Base-by-base conservation (phyloP, 352 stramenopile genomes). In the Pythium pectinolyticum region DNA sequence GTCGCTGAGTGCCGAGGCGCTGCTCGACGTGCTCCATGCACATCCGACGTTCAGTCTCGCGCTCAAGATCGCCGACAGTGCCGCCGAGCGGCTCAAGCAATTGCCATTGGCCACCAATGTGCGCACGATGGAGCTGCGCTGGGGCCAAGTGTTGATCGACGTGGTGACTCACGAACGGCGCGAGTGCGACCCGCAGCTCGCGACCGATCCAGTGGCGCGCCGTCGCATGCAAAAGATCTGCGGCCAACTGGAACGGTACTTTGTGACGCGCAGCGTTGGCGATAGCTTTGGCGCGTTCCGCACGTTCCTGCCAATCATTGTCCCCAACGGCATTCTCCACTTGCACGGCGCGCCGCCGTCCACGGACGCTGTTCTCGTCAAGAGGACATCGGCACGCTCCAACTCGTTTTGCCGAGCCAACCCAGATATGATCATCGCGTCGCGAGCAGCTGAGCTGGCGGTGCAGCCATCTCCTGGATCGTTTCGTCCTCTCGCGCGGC, bases 321-420 rank as follows among this genome's bases (percentile, higher is more conserved):
- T 86, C 17, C 68, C 80, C 1, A 89, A 89, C 17, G 80, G 80
- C 0, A 67, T 78, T 32, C 43, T 82, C 19, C 58, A 72, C 24
- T 47, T 67, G 8, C 59, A 68, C 28, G 65, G 65, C 6, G 19
- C 30, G 3, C 46, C 61, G 12, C 45, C n/a, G 22, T 50, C 43
- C 43, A 32, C n/a, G n/a, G n/a, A n/a, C n/a, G n/a, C n/a, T n/a
- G n/a, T n/a, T n/a, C n/a, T n/a, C n/a, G n/a, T n/a, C n/a, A n/a
- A n/a, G n/a, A n/a, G n/a, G n/a, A n/a, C n/a, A n/a, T 34, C 22
- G 2, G 24, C 43, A 2, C 43, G 43, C 10, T 9, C 43, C 3
- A 50, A 25, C 12, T 50, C 43, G 2, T 8, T 50, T 2, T 32
- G 30, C 43, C 10, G 12, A 3, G 24, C 17, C n/a, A 50, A 15